Conservation (phyloP, 2,329 filamentous ascomycete genomes). For the Colletotrichum sp. region DNA sequence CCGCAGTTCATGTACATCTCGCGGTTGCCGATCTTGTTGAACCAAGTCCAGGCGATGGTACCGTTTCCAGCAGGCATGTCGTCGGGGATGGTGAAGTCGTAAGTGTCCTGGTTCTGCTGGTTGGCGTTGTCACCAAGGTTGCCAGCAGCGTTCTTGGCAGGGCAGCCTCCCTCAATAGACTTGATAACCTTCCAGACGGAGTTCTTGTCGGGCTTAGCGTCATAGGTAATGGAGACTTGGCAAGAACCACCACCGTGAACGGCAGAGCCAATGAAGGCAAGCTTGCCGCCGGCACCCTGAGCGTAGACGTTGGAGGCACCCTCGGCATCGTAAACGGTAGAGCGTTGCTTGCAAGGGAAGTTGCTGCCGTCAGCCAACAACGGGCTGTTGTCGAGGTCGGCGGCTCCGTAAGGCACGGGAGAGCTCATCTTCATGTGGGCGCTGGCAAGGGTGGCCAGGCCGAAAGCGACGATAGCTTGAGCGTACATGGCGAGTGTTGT, state of each 20-base stretch:
- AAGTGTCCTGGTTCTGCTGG: slow-evolving; percentile 56
- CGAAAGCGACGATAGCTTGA: slow-evolving; percentile 55
- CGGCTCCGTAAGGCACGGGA: slow-evolving; percentile 66
- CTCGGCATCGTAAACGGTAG: slow-evolving; percentile 49
- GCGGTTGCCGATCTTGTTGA: slow-evolving; percentile 90
- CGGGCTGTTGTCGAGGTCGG: slow-evolving; percentile 58
- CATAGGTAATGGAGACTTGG: slow-evolving; percentile 85
- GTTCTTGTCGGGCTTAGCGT: slow-evolving; percentile 67
- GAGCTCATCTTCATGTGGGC: slow-evolving; percentile 79
- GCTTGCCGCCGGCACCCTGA: slow-evolving; percentile 63
- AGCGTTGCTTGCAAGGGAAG: slow-evolving; percentile 75
- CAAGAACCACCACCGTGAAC: slow-evolving; percentile 92
- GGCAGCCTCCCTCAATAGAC: slow-evolving; percentile 86
- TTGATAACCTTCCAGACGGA: slow-evolving; percentile 89
- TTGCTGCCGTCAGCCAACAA: too few relatives aligned
- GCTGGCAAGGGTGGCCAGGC: slow-evolving; percentile 63
- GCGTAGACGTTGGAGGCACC: slow-evolving; percentile 62
- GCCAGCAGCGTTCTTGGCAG: slow-evolving; percentile 59
- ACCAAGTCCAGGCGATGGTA: slow-evolving; percentile 91
- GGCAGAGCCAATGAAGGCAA: slow-evolving; percentile 74
- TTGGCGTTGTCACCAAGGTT: slow-evolving; percentile 60
- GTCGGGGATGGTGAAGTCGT: slow-evolving; percentile 73
- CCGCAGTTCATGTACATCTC: slow-evolving; percentile 99
- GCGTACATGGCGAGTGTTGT: slow-evolving; percentile 56
- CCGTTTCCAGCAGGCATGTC: slow-evolving; percentile 78